These are phyloP conservation scores for Canna indica DNA, from an alignment of 176 grass and related monocot genomes.

Conservation along the genomic window DNA sequence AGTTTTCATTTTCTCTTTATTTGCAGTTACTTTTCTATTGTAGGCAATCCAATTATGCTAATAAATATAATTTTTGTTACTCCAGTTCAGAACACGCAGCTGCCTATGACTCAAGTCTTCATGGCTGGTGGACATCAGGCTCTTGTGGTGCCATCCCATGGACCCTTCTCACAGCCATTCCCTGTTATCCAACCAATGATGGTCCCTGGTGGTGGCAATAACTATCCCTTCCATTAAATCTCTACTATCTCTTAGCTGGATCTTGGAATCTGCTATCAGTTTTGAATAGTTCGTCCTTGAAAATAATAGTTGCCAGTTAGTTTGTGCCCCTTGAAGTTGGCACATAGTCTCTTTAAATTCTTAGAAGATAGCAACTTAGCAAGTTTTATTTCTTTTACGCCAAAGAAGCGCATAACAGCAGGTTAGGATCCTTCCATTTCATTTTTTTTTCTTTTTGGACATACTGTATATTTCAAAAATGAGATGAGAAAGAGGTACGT, in stretches of 20 bases:
- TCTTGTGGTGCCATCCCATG: constrained; percentile 31
- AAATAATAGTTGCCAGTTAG: too few species aligned
- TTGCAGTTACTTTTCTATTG: neutral
- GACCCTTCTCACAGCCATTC: constrained; percentile 37
- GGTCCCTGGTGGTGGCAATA: constrained; percentile 33
- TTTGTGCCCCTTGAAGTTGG: too few species aligned
- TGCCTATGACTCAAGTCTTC: constrained; percentile 24
- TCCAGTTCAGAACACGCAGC: constrained; percentile 24
- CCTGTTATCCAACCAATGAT: constrained; percentile 37
- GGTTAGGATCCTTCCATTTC: neutral
- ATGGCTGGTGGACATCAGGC: constrained; percentile 40
- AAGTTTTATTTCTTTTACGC: neutral
- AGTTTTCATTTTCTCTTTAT: neutral
- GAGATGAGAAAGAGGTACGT: too few species aligned
- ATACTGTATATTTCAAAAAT: neutral
- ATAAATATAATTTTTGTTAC: constrained; percentile 6
- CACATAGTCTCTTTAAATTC: too few species aligned
- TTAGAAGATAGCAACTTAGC: too few species aligned
- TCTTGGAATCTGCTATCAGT: neutral
- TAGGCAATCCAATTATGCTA: neutral
- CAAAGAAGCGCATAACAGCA: neutral
- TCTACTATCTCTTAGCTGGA: neutral
- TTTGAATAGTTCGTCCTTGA: too few species aligned
- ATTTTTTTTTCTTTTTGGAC: neutral
- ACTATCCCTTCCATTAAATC: neutral